Evolutionary conservation across 805 yeast species (phyloP).

Genomic region (Myxozyma vanderwaltii): DNA sequence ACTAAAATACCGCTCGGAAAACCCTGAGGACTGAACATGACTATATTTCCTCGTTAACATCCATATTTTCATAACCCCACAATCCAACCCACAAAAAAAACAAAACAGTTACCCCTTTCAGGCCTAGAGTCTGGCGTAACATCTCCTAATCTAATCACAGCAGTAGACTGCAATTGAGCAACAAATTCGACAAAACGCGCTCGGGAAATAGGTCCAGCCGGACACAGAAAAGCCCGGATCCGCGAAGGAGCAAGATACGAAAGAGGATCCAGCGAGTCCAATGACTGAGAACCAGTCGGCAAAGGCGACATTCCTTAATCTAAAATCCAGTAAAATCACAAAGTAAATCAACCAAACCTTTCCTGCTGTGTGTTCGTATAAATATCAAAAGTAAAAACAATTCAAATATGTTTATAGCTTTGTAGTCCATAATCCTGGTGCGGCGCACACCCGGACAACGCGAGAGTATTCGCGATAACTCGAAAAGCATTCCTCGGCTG

Average conservation of each 20-base stretch:
- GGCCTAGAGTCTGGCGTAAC: conserved; percentile 63
- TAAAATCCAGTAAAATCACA: too few species aligned
- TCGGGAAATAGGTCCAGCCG: conserved; percentile 32
- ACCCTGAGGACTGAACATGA: conserved; percentile 77
- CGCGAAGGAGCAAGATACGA: conserved; percentile 35
- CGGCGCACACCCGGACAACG: too few species aligned
- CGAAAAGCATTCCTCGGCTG: too few species aligned
- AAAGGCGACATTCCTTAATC: conserved; percentile 1
- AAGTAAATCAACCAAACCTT: too few species aligned
- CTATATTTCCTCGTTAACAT: conserved; percentile 20
- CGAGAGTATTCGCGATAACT: too few species aligned
- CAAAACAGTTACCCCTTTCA: conserved; percentile 39
- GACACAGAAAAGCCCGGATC: conserved; percentile 33
- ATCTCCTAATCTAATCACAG: conserved; percentile 74
- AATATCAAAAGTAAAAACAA: too few species aligned
- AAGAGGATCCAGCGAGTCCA: conserved; percentile 24
- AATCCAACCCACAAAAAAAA: neutral
- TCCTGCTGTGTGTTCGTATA: too few species aligned
- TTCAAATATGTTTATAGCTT: too few species aligned
- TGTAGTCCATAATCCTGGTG: too few species aligned
- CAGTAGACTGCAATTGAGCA: conserved; percentile 49
- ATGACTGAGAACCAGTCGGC: conserved; percentile 2
- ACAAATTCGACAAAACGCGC: conserved; percentile 42
- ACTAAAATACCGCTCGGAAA: conserved; percentile 76
- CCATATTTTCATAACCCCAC: neutral